Evolutionary conservation across 1,139 yeast genomes (phyloP).

Genomic region (Debaryomycetaceae sp.): DNA sequence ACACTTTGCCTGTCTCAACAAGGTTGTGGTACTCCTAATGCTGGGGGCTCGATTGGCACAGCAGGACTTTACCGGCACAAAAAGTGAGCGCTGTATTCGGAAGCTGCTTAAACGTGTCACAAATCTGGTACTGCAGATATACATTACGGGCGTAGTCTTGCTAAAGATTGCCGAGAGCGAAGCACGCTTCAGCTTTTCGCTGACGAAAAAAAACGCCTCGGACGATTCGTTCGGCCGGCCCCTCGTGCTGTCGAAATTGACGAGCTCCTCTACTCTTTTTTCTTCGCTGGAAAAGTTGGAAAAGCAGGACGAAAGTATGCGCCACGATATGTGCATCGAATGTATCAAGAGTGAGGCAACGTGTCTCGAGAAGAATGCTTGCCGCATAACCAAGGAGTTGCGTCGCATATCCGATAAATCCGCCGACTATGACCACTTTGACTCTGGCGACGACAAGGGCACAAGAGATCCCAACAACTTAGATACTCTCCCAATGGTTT

Average conservation of each 20-base stretch:
- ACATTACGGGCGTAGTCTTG: constrained; percentile 46
- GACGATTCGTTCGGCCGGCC: constrained; percentile 6
- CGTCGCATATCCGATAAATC: constrained; percentile 17
- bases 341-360: constrained; percentile 28
- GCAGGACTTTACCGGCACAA: constrained; percentile 35
- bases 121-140: constrained; percentile 45
- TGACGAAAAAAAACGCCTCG: constrained; percentile 4
- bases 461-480: constrained; percentile 26
- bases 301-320: constrained; percentile 7
- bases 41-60: constrained; percentile 42
- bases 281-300: constrained; percentile 7
- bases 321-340: constrained; percentile 12
- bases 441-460: constrained; percentile 23
- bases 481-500: constrained; percentile 45
- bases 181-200: not conserved
- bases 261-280: not conserved
- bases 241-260: not conserved
- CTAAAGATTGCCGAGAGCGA: constrained; percentile 26
- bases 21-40: constrained; percentile 35
- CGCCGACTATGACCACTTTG: constrained; percentile 32
- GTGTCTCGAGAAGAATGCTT: constrained; percentile 21
- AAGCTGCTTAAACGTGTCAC: constrained; percentile 41
- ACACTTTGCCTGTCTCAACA: constrained; percentile 41
- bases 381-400: constrained; percentile 17
- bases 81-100: constrained; percentile 34